A percentile compares a stretch with the other conserved stretches of the same genome.
Conservation (phyloP, 768 basidiomycete genomes). For the Hygrocybe punicea region DNA sequence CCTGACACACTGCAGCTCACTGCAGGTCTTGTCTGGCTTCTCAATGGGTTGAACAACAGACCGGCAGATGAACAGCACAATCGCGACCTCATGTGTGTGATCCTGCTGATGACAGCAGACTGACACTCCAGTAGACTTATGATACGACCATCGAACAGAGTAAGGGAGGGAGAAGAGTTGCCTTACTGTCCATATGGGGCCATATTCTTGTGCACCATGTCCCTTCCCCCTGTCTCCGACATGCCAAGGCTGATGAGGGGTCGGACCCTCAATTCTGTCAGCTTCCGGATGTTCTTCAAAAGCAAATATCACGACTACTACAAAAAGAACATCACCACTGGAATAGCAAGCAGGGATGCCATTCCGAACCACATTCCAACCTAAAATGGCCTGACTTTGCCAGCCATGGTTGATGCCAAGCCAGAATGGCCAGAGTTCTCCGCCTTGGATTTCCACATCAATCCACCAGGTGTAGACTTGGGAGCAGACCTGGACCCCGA, state of each 20-base stretch:
- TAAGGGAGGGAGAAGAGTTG: not conserved
- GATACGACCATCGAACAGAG: not conserved
- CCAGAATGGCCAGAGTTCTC: no score
- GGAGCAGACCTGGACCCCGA: not conserved
- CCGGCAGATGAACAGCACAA: not conserved
- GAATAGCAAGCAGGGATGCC: no score
- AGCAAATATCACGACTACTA: no score
- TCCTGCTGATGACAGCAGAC: not conserved
- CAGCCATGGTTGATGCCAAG: no score
- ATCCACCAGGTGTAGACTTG: not conserved
- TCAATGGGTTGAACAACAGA: not conserved
- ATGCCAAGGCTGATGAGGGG: no score
- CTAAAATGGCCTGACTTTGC: no score
- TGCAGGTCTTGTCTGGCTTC: not conserved
- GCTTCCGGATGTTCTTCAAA: no score
- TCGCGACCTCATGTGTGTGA: not conserved
- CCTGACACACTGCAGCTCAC: not conserved
- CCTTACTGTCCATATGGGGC: not conserved
- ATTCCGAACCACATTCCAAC: no score
- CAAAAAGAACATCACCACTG: no score
- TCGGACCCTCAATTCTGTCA: no score
- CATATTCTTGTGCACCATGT: not conserved
- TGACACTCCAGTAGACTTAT: not conserved
- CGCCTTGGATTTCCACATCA: no score
- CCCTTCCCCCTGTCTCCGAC: no score